Base-by-base conservation (phyloP, 139 green algal species). In the Parachlorella kessleri region DNA sequence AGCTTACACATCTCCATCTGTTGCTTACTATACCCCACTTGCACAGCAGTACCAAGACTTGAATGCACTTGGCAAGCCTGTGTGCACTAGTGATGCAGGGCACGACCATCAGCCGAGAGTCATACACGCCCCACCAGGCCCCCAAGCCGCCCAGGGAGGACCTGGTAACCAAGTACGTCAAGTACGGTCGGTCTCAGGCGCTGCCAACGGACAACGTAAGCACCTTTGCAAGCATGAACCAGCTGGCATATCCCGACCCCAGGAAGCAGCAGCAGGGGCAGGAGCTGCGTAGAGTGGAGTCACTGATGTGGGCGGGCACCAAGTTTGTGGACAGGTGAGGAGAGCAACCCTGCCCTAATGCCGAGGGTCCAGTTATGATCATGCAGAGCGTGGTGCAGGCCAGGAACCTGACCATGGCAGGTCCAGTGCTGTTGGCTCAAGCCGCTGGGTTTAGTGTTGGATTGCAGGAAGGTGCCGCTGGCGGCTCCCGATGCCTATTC, bases 191-290 rank as follows among this genome's bases (percentile, higher is more conserved):
- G 18, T 28, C 18, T 2, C n/a, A 71, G 72, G 33, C 14, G 36
- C 40, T 83, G 72, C 24, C 36, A 1, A 70, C 66, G 0, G 78
- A 78, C 35, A 21, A 33, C 10, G 41, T 48, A 18, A 35, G 28
- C 42, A 69, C 66, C 53, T 83, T 35, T 48, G 78, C 78, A 7
- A 78, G 69, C 10, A 79, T 75, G 41, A 77, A 35, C 24, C 78
- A 83, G 70, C 70, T 83, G 28, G 42, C 78, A 23, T 83, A 83
- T 41, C 39, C 63, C 73, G 30, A 65, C 48, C 21, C 48, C 14
- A 59, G 68, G 26, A 26, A 9, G 39, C 4, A 40, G 23, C 38
- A 26, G 28, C 1, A 26, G 55, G 24, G 26, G n/a, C 70, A 59
- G 48, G 21, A 18, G 48, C 24, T 21, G 24, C 63, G n/a, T 37